Conservation (phyloP, 805 yeast genomes). For the Ogataea minuta region DNA sequence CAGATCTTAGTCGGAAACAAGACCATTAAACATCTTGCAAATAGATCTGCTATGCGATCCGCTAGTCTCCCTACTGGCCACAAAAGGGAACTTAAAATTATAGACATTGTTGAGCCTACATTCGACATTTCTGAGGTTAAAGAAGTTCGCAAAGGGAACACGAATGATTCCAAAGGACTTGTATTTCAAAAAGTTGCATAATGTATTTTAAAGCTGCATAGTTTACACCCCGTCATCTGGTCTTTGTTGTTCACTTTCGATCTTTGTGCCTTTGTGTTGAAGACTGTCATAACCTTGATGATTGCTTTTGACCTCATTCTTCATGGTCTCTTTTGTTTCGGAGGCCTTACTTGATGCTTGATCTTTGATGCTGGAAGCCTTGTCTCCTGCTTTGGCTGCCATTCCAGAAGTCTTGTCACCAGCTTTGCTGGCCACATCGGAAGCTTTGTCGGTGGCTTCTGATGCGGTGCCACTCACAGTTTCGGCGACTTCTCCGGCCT, state of each 20-base stretch:
- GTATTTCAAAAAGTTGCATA: neutral
- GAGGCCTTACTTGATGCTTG: neutral
- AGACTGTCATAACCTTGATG: slow-evolving; percentile 37
- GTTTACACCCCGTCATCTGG: slow-evolving; percentile 45
- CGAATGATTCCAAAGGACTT: neutral
- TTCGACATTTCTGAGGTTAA: slow-evolving; percentile 18
- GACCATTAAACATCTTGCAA: slow-evolving; percentile 20
- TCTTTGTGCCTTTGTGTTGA: slow-evolving; percentile 43
- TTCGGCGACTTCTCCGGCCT: slow-evolving; percentile 33
- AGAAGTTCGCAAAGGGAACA: neutral
- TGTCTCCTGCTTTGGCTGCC: slow-evolving; percentile 13
- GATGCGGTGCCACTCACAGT: slow-evolving; percentile 12
- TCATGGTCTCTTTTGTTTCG: slow-evolving; percentile 8
- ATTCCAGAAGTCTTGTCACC: slow-evolving; percentile 2
- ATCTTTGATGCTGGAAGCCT: slow-evolving; percentile 3
- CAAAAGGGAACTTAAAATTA: slow-evolving; percentile 36
- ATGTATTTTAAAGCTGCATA: neutral
- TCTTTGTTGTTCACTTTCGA: slow-evolving; percentile 43
- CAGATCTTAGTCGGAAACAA: slow-evolving; percentile 27
- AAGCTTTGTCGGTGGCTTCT: slow-evolving; percentile 14
- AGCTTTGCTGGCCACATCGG: slow-evolving; percentile 8
- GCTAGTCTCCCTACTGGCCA: neutral
- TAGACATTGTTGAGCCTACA: slow-evolving; percentile 24
- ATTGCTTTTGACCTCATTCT: slow-evolving; percentile 4
- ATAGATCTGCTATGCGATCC: neutral